Conservation (phyloP, 2,329 filamentous ascomycete species). For the Arthrobotrys sphaeroides region DNA sequence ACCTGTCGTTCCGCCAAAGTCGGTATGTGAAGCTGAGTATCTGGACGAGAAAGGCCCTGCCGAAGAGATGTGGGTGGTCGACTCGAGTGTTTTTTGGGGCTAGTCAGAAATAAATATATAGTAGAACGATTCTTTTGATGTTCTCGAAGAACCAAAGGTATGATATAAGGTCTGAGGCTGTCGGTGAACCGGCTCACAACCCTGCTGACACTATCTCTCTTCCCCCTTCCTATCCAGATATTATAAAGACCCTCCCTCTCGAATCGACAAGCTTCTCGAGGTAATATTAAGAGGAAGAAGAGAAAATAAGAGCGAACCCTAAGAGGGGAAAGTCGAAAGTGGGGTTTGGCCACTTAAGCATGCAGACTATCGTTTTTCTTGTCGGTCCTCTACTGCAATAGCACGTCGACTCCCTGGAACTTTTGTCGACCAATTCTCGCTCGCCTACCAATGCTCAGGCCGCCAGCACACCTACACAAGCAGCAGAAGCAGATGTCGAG, state of each 20-base stretch:
- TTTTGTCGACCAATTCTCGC: slow-evolving; percentile 51
- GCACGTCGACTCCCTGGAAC: slow-evolving; percentile 38
- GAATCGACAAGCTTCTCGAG: slow-evolving; percentile 47
- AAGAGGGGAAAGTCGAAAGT: slow-evolving; percentile 47
- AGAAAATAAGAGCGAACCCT: slow-evolving; percentile 27
- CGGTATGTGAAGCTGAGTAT: not conserved
- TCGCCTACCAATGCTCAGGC: slow-evolving; percentile 49
- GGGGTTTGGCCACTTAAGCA: slow-evolving; percentile 55
- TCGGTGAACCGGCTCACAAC: slow-evolving; percentile 30
- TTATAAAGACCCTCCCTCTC: slow-evolving; percentile 50
- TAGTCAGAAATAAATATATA: slow-evolving; percentile 28
- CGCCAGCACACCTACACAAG: slow-evolving; percentile 42
- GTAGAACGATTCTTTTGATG: not conserved
- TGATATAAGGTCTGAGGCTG: slow-evolving; percentile 16
- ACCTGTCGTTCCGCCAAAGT: slow-evolving; percentile 23
- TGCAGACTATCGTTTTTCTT: slow-evolving; percentile 48
- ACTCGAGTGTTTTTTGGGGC: slow-evolving; percentile 19
- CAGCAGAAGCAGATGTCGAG: slow-evolving; percentile 16
- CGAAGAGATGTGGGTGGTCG: slow-evolving; percentile 9
- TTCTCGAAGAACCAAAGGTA: slow-evolving; percentile 8
- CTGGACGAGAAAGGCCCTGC: slow-evolving; percentile 17
- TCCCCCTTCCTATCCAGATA: slow-evolving; percentile 48
- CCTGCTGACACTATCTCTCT: slow-evolving; percentile 25
- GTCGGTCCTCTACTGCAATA: slow-evolving; percentile 28
- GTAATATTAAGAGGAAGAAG: slow-evolving; percentile 34